Evolutionary conservation across 768 basidiomycete species (phyloP), one percentile per base, ranked within the genome.

Genomic region (Strobilomyces dryophilus): DNA sequence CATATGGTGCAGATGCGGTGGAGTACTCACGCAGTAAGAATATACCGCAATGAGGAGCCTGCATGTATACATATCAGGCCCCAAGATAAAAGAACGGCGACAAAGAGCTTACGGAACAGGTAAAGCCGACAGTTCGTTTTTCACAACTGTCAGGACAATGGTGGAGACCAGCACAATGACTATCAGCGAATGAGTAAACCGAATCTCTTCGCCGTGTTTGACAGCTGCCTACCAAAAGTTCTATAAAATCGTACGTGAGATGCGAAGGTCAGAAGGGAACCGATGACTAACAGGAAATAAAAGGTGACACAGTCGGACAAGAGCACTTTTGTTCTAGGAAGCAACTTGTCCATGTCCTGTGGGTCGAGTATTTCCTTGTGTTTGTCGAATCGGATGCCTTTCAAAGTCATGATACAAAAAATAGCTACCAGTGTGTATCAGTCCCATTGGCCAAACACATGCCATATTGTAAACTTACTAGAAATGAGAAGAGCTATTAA

Each of bases 1-100:
- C 36, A 43, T 4, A 8, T 8, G 12, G 29, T 41, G 43, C 20
- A 15, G 11, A 27, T 41, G 43, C 20, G 12, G 12, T 12, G 14
- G 1, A 8, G 20, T 53, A 59, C 63, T 50, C 52, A 64, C 62
- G 18, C 62, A 65, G 26, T 59, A 63, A 0, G 61, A 59, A 49
- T 64, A 64, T 14, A 45, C 46, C 1, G 57, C 52, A 8, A 64
- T 29, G 4, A 64, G 60, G 0, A 53, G 21, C 24, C 62, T 64
- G 44, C 10, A 42, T 42, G n/a, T 18, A 45, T 44, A 39, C 17
- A 45, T 43, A 53, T 56, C 24, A 62, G 47, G 47, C 3, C 29
- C 29, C 8, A 29, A 21, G 11, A 48, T 37, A 29, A 31, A 43
- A 10, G 21, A 24, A 24, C 10, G 17, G 1, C 18, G 15, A 6